Percentiles rank a stretch among this genome's conserved stretches.
These are phyloP conservation scores for Ambrosia artemisiifolia DNA, from an alignment of 129 eudicot genomes.

Conservation along the genomic window DNA sequence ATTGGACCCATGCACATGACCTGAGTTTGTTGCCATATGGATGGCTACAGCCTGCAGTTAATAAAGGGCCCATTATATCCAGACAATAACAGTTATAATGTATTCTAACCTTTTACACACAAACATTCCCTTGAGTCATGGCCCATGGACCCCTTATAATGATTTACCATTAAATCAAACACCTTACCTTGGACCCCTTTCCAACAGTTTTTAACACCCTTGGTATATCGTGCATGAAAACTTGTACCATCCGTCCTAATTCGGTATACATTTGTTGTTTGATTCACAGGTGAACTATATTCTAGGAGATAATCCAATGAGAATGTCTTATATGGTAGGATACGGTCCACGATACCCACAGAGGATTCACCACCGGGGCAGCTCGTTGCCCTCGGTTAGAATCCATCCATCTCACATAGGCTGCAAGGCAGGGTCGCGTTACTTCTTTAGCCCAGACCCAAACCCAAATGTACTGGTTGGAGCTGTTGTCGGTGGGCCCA, in stretches of 20 bases:
- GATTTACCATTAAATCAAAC: not conserved
- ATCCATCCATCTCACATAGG: slow-evolving; percentile 82
- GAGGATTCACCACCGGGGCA: slow-evolving; percentile 88
- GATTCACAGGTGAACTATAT: slow-evolving; percentile 79
- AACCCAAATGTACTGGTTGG: slow-evolving; percentile 83
- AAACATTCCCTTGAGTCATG: slow-evolving; percentile 7
- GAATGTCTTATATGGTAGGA: slow-evolving; percentile 96
- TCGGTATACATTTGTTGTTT: not conserved
- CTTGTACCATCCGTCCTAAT: not conserved
- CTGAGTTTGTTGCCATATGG: slow-evolving; percentile 25
- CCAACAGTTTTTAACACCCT: not conserved
- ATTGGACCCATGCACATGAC: slow-evolving; percentile 19
- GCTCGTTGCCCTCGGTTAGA: slow-evolving; percentile 75
- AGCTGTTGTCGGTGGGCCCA: slow-evolving; percentile 93
- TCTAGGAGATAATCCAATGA: slow-evolving; percentile 86
- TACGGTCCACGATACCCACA: slow-evolving; percentile 77
- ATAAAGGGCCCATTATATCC: not conserved
- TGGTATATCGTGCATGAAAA: not conserved
- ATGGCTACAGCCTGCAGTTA: not conserved
- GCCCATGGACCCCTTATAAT: not conserved
- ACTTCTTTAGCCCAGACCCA: slow-evolving; percentile 72
- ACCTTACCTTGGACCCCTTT: not conserved
- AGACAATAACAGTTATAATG: slow-evolving; percentile 5
- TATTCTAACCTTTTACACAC: slow-evolving; percentile 19
- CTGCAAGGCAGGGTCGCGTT: slow-evolving; percentile 78